Evolutionary conservation across 108 stramenopile genomes (phyloP).

Genomic region (Stephanodiscus triporus): DNA sequence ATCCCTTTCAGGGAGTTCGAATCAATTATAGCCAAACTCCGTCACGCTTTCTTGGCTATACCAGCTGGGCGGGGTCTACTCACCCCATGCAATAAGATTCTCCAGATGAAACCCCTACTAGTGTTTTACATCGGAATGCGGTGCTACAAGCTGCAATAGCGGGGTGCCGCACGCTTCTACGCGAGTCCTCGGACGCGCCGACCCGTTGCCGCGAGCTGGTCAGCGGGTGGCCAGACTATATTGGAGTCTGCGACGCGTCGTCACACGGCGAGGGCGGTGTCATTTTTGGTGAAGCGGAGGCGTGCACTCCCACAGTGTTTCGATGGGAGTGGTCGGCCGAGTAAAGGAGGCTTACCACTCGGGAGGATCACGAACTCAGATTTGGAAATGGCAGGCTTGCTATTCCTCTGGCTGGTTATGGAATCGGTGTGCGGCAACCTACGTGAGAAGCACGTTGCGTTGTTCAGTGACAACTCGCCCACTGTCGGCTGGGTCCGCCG

Average conservation of each 20-base stretch:
- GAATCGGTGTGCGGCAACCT: not conserved
- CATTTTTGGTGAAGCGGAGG: not conserved
- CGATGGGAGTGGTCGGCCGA: conserved; percentile 1
- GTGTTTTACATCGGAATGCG: not conserved
- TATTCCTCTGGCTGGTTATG: conserved; percentile 7
- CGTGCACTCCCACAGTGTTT: conserved; percentile 4
- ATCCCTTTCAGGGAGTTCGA: conserved; percentile 5
- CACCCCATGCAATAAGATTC: not conserved
- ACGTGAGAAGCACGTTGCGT: not conserved
- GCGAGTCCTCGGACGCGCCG: not conserved
- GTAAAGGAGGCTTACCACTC: not conserved
- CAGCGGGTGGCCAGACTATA: conserved; percentile 33
- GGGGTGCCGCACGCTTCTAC: not conserved
- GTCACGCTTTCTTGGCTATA: not conserved
- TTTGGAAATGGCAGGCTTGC: conserved; percentile 7
- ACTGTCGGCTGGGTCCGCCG: not conserved
- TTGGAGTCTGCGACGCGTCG: not conserved
- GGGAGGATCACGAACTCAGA: not conserved
- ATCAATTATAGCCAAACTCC: not conserved
- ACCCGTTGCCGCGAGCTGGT: conserved; percentile 3
- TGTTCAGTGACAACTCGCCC: conserved; percentile 9
- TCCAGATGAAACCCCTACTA: not conserved
- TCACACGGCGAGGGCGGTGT: not conserved
- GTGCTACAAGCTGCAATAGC: not conserved
- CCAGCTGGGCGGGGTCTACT: conserved; percentile 1